phyloP scores from a whole-genome alignment of 306 rosid species.

The peach (Prunus persica) region Prunus_persica_NCBIv2 NC_034014.1:4042501-4043000 shows the following conservation, averaged over 20 bases:
- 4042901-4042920: too few species aligned
- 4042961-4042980: slow-evolving; percentile 53
- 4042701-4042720: slow-evolving; percentile 97
- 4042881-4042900: too few species aligned
- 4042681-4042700: slow-evolving; percentile 72
- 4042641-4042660: slow-evolving; percentile 96
- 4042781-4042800: slow-evolving; percentile 33
- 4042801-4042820: neutral
- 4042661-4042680: slow-evolving; percentile 90
- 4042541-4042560: too few species aligned
- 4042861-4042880: too few species aligned
- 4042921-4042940: neutral
- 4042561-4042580: neutral
- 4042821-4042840: neutral
- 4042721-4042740: slow-evolving; percentile 90
- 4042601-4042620: slow-evolving; percentile 61
- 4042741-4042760: slow-evolving; percentile 86
- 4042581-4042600: neutral
- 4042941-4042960: slow-evolving; percentile 72
- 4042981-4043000: slow-evolving; percentile 52
- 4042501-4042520: slow-evolving; percentile 57
- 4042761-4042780: slow-evolving; percentile 74
- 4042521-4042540: neutral
- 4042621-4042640: slow-evolving; percentile 89
- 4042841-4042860: neutral